These are phyloP conservation scores for Saturnispora besseyi DNA, from an alignment of 805 yeast genomes.

Conservation along the genomic window DNA sequence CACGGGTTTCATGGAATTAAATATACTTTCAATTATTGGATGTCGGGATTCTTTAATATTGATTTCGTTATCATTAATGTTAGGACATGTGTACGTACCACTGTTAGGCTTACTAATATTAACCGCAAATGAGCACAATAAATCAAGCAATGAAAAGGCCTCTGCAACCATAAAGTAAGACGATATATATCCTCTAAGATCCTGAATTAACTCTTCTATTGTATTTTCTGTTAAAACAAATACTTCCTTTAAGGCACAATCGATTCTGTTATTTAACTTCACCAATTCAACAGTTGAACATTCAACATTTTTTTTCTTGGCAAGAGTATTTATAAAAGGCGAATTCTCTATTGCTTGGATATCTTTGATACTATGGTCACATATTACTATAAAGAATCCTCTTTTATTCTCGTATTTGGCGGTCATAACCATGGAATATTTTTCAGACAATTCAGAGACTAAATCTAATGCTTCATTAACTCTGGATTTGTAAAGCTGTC, in stretches of 20 bases:
- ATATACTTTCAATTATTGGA: conserved; percentile 31
- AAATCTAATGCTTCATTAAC: conserved; percentile 29
- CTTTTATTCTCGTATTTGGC: conserved; percentile 28
- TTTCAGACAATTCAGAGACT: conserved; percentile 20
- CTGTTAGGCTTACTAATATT: conserved; percentile 14
- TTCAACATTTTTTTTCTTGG: conserved; percentile 26
- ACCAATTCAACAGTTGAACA: conserved; percentile 33
- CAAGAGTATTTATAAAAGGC: conserved; percentile 27
- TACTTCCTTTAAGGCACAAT: conserved; percentile 34
- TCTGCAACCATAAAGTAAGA: conserved; percentile 35
- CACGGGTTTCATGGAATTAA: conserved; percentile 22
- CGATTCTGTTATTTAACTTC: conserved; percentile 33
- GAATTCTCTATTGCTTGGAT: background rate
- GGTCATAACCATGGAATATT: conserved; percentile 22
- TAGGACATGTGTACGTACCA: conserved; percentile 28
- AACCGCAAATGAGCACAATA: conserved; percentile 25
- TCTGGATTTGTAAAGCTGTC: conserved; percentile 32
- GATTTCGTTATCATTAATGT: conserved; percentile 26
- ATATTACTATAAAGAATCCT: conserved; percentile 32
- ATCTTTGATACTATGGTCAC: conserved; percentile 4
- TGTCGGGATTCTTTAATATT: conserved; percentile 30
- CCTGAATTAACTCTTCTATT: conserved; percentile 25
- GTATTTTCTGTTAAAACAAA: conserved; percentile 33
- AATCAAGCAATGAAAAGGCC: conserved; percentile 35
- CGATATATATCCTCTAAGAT: conserved; percentile 25